Conservation (phyloP, 2,329 filamentous ascomycete species). For the Trichoderma lentiforme region DNA sequence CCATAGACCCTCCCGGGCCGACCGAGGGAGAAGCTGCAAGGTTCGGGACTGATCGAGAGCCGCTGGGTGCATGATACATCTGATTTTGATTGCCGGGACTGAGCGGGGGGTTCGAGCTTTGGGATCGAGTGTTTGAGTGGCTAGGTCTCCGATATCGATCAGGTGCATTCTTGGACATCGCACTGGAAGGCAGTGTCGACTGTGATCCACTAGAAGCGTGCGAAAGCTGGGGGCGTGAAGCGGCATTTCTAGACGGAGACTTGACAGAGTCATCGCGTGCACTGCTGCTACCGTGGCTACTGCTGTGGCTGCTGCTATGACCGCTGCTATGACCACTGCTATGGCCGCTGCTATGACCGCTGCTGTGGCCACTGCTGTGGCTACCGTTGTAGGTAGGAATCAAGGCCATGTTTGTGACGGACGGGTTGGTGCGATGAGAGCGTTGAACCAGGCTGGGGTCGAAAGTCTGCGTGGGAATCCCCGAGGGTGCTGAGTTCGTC, state of each 20-base stretch:
- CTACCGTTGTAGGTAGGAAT: constrained; percentile 35
- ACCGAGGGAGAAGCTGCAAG: constrained; percentile 46
- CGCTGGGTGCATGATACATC: constrained; percentile 30
- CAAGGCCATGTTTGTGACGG: constrained; percentile 41
- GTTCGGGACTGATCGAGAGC: constrained; percentile 36
- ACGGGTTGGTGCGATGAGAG: constrained; percentile 34
- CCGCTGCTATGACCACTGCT: not conserved
- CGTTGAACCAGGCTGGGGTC: constrained; percentile 26
- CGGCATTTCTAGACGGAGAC: constrained; percentile 40
- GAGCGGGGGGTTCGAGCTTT: constrained; percentile 30
- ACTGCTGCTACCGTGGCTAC: constrained; percentile 40
- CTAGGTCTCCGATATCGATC: constrained; percentile 77
- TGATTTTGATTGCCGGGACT: constrained; percentile 28
- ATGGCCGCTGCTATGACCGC: not conserved
- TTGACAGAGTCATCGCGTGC: constrained; percentile 53
- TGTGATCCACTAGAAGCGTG: constrained; percentile 39
- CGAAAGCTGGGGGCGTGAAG: constrained; percentile 43
- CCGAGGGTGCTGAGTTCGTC: constrained; percentile 44
- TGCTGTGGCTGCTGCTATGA: constrained; percentile 25
- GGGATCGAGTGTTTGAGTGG: constrained; percentile 34
- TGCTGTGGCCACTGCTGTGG: constrained; percentile 21
- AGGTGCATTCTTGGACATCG: constrained; percentile 50
- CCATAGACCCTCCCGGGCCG: constrained; percentile 51
- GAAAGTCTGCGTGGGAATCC: constrained; percentile 34
- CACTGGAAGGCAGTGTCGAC: constrained; percentile 43